A percentile compares a stretch with the other conserved stretches of the same genome.
These are phyloP conservation scores for Pochonia chlamydosporia DNA, from an alignment of 2,329 filamentous ascomycete genomes.

Conservation along the genomic window DNA sequence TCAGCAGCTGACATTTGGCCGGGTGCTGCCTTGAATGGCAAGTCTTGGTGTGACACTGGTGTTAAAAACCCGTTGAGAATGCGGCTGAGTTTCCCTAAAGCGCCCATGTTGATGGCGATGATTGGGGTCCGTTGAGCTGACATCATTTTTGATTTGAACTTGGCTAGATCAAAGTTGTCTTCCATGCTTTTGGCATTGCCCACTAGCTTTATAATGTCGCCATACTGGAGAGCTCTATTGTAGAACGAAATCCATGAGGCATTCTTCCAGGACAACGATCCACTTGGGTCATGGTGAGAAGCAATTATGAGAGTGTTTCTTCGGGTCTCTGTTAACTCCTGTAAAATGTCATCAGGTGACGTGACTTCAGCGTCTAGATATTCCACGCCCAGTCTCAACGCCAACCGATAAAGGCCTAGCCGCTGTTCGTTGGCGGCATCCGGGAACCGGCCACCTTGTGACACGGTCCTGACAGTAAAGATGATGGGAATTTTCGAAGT, in stretches of 20 bases:
- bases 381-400: constrained; percentile 78
- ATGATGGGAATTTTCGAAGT: constrained; percentile 73
- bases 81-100: constrained; percentile 78
- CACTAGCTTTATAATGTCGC: constrained; percentile 91
- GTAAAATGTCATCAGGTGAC: constrained; percentile 70
- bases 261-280: constrained; percentile 78
- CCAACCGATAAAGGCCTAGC: constrained; percentile 68
- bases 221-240: constrained; percentile 83
- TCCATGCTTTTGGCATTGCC: constrained; percentile 70
- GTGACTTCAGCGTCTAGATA: constrained; percentile 92
- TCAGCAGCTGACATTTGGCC: constrained; percentile 88
- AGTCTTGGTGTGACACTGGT: constrained; percentile 79
- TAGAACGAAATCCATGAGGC: constrained; percentile 90
- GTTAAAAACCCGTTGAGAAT: constrained; percentile 92
- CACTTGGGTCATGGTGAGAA: constrained; percentile 85
- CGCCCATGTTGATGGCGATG: constrained; percentile 95
- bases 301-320: constrained; percentile 80
- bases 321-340: constrained; percentile 59
- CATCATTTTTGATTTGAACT: constrained; percentile 74
- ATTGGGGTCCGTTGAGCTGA: constrained; percentile 72
- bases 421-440: constrained; percentile 68
- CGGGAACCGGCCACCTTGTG: constrained; percentile 84
- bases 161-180: constrained; percentile 80
- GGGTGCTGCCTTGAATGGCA: constrained; percentile 91
- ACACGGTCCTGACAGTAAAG: constrained; percentile 81